Percentiles rank a stretch among this genome's conserved stretches.
phyloP scores from a whole-genome alignment of 331 rosid species.

The Pyrus hybrid region DNA sequence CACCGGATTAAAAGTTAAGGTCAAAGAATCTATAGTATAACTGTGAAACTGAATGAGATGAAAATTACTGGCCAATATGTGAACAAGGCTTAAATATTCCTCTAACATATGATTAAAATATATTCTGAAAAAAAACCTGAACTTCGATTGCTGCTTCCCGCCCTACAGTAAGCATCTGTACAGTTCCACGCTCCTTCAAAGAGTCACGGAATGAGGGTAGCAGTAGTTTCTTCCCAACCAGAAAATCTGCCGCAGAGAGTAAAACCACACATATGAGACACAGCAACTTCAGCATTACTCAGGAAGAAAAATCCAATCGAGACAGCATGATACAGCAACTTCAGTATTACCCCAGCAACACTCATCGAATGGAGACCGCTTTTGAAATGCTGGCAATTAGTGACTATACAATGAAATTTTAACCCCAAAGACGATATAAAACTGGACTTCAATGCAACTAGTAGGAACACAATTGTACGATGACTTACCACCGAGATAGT shows the following conservation, averaged over 20 bases:
- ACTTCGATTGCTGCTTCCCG: slow-evolving; percentile 98
- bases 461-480: slow-evolving; percentile 9
- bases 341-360: slow-evolving; percentile 99
- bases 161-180: slow-evolving; percentile 82
- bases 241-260: slow-evolving; percentile 92
- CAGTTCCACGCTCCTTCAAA: slow-evolving; percentile 91
- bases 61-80: background rate
- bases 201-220: slow-evolving; percentile 84
- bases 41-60: background rate
- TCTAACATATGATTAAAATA: background rate
- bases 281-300: slow-evolving; percentile 64
- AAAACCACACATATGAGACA: slow-evolving; percentile 53
- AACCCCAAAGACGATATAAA: slow-evolving; percentile 36
- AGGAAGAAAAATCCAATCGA: slow-evolving; percentile 63
- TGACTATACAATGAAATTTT: slow-evolving; percentile 85
- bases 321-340: slow-evolving; percentile 70
- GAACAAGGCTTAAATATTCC: background rate
- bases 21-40: background rate
- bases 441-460: slow-evolving; percentile 13
- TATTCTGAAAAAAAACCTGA: slow-evolving; percentile 58
- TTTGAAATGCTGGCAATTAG: slow-evolving; percentile 91
- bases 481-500: slow-evolving; percentile 82
- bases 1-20: background rate
- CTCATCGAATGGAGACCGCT: slow-evolving; percentile 74
- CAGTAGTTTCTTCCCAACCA: slow-evolving; percentile 71